Conservation (phyloP, 805 yeast species). For the Yarrowia divulgata region DNA sequence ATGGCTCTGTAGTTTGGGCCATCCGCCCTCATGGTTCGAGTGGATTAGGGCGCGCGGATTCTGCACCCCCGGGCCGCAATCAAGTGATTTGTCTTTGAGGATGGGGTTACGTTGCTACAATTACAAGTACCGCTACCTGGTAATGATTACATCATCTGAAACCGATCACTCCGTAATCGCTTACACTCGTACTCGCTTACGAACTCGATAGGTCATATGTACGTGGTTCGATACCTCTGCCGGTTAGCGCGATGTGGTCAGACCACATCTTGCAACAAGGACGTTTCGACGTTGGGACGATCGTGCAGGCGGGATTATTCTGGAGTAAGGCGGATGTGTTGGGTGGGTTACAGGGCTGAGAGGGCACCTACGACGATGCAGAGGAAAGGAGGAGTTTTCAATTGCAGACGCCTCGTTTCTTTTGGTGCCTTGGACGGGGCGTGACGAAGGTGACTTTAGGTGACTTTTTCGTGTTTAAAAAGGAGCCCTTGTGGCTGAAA, state of each 20-base stretch:
- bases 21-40: constrained; percentile 17
- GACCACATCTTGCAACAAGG: background rate
- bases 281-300: background rate
- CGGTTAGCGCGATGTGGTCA: background rate
- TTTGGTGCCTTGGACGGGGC: background rate
- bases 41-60: constrained; percentile 29
- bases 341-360: background rate
- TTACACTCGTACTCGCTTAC: background rate
- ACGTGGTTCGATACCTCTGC: background rate
- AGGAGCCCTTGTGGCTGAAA: background rate
- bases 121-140: background rate
- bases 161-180: background rate
- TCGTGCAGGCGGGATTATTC: constrained; percentile 4
- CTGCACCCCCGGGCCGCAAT: constrained; percentile 16
- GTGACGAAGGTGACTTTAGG: background rate
- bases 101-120: background rate
- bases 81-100: constrained; percentile 1
- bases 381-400: background rate
- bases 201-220: background rate
- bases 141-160: background rate
- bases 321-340: constrained; percentile 9
- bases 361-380: background rate
- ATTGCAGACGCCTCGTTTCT: background rate
- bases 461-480: constrained; percentile 4
- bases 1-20: background rate